Evolutionary conservation across 2,329 filamentous ascomycete species (phyloP), one percentile per base, ranked within the genome.

Genomic region (Cladosporium sp.): DNA sequence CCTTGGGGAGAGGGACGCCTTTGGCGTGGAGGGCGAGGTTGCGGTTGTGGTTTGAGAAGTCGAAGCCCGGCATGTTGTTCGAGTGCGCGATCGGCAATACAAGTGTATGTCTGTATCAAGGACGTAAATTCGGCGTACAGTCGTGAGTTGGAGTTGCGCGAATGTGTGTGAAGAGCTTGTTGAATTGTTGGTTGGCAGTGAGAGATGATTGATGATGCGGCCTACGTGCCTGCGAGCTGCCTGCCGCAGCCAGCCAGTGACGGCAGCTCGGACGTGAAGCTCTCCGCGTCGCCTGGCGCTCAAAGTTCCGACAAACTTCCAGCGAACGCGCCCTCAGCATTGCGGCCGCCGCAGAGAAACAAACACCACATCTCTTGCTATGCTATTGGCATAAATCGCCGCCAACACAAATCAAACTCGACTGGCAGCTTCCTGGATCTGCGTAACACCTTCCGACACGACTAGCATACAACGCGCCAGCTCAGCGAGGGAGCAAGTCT

Each of bases 11-110:
- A 57, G 93, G 93, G 49, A 97, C 86, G 63, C 95, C 95, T 74
- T 86, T 84, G 65, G 92, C 89, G 72, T 97, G 92, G 63, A 98
- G 84, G 60, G 92, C 92, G 71, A 87, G 84, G 83, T 98, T 98
- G 79, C 93, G 89, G 82, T 95, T 95, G 83, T 97, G 93, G 81
- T 98, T 98, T 73, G 90, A 95, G 81, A 98, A 98, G 78, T 97
- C 91, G 81, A 96, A 95, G 77, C 91, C 91, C 66, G 88, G 85
- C 93, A 98, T 98, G 40, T 31, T 37, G 22, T 32, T 32, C 13
- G 5, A 19, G 40, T 41, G 43, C 22, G 22, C 22, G 22, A 28
- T 28, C 22, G 22, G 22, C 5, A 7, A 28, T 28, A 7, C 22
- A 28, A 28, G 22, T 5, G 22, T 28, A 7, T 28, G 22, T 28